These are phyloP conservation scores for Eutrema japonicum DNA, from an alignment of 345 rosid genomes.

Conservation along the genomic window DNA sequence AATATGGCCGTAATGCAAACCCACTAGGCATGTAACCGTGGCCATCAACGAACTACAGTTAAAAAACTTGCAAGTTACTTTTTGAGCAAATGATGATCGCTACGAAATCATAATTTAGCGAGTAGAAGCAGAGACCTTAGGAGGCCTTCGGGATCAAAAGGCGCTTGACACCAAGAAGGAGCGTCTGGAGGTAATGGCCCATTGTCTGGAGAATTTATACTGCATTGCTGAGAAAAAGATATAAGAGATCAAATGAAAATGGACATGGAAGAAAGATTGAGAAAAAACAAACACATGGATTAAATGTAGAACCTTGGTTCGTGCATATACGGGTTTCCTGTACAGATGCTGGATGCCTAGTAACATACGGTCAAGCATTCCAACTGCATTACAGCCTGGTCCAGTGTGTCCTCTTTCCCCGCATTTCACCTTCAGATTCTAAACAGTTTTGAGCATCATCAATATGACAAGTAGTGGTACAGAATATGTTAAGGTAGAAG, in stretches of 20 bases:
- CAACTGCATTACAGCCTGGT: conserved; percentile 86
- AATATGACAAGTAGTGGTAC: background rate
- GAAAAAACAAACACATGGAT: background rate
- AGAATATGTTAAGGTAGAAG: background rate
- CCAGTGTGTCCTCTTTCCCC: conserved; percentile 74
- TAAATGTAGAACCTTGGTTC: conserved; percentile 55
- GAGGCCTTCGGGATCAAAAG: conserved; percentile 93
- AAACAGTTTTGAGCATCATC: conserved; percentile 3
- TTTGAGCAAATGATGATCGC: conserved; percentile 1
- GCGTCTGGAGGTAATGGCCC: conserved; percentile 79
- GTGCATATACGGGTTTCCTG: conserved; percentile 63
- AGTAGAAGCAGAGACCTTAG: conserved; percentile 58
- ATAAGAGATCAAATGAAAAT: conserved; percentile 26
- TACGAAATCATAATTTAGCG: background rate
- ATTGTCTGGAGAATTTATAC: conserved; percentile 67
- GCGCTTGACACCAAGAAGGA: conserved; percentile 96
- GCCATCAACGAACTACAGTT: conserved; percentile 83
- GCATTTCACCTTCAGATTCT: conserved; percentile 69
- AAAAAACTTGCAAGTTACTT: conserved; percentile 32
- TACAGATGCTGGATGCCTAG: conserved; percentile 77
- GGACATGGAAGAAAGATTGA: background rate
- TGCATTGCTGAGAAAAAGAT: conserved; percentile 62
- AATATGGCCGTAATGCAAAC: conserved; percentile 83
- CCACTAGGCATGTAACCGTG: conserved; percentile 72
- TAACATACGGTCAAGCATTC: conserved; percentile 76